Percentiles rank a stretch among this genome's conserved stretches.
Conservation (phyloP, 2,329 filamentous ascomycete genomes). For the Tolypocladium endophyticum region DNA sequence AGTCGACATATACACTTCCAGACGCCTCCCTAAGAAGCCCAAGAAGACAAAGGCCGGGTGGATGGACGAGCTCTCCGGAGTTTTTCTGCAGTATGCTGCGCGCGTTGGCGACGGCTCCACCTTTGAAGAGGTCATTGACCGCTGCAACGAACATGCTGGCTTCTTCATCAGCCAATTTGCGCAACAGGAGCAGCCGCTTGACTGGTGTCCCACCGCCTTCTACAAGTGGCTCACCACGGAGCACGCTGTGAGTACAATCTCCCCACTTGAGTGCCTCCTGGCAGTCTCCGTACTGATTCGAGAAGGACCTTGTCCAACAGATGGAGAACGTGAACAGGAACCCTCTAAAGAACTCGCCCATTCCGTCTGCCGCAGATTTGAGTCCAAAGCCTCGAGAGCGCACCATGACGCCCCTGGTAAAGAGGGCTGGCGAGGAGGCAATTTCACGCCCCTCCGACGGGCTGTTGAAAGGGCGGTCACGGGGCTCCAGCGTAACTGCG, state of each 20-base stretch:
- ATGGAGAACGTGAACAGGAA: conserved; percentile 11
- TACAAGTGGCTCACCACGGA: conserved; percentile 34
- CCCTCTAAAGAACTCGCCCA: conserved; percentile 7
- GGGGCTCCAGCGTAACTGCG: background rate
- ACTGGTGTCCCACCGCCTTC: conserved; percentile 36
- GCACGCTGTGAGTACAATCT: conserved; percentile 25
- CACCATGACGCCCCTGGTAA: conserved; percentile 1
- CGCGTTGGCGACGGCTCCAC: conserved; percentile 41
- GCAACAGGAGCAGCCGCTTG: conserved; percentile 23
- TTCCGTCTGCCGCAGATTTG: conserved; percentile 9
- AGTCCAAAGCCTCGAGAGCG: conserved; percentile 5
- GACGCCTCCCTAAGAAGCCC: conserved; percentile 15
- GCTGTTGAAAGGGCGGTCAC: background rate
- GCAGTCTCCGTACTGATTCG: background rate
- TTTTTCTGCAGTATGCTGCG: conserved; percentile 35
- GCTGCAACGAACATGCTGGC: conserved; percentile 35
- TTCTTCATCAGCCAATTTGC: conserved; percentile 43
- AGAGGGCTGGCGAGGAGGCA: conserved; percentile 7
- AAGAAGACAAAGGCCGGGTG: conserved; percentile 19
- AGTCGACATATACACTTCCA: conserved; percentile 40
- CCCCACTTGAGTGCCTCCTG: background rate
- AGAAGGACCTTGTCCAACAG: conserved; percentile 16
- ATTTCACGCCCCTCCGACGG: background rate
- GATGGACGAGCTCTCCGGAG: conserved; percentile 14
- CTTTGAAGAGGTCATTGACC: conserved; percentile 34